Conservation (phyloP, 2,329 filamentous ascomycete species). For the Penicillium sp. region DNA sequence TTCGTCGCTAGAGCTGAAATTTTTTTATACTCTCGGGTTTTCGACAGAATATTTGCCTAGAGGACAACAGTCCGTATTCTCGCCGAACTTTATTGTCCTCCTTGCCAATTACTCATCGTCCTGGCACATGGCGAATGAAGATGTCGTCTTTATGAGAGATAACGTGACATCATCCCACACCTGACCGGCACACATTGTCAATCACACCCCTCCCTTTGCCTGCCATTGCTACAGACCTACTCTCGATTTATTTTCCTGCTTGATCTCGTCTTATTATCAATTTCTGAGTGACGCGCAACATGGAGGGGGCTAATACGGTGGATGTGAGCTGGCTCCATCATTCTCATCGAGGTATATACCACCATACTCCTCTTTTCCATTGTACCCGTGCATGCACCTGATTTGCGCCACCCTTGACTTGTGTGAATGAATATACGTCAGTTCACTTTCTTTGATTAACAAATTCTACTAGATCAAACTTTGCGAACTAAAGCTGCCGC, state of each 20-base stretch:
- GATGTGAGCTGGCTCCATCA: slow-evolving; percentile 92
- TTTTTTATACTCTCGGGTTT: not conserved
- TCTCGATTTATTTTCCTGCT: not conserved
- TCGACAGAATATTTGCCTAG: not conserved
- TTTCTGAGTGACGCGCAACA: slow-evolving; percentile 33
- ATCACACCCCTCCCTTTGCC: not conserved
- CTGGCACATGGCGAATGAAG: slow-evolving; percentile 5
- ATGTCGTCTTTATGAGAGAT: slow-evolving; percentile 12
- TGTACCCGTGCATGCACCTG: not conserved
- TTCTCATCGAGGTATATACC: slow-evolving; percentile 68
- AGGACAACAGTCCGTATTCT: not conserved
- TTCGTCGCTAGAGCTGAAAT: not conserved
- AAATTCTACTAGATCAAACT: slow-evolving; percentile 4
- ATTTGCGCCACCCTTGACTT: not conserved
- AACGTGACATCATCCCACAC: slow-evolving; percentile 15
- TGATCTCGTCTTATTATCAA: not conserved
- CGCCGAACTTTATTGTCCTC: not conserved
- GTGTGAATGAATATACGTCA: slow-evolving; percentile 14
- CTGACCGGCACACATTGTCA: slow-evolving; percentile 8
- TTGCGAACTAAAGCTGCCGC: slow-evolving; percentile 30
- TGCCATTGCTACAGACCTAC: not conserved
- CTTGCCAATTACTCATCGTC: not conserved
- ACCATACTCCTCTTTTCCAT: not conserved
- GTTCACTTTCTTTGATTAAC: slow-evolving; percentile 29
- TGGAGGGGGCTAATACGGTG: slow-evolving; percentile 78